Base-by-base conservation (phyloP, 257 asterid genomes). In the Solanum pimpinellifolium region DNA sequence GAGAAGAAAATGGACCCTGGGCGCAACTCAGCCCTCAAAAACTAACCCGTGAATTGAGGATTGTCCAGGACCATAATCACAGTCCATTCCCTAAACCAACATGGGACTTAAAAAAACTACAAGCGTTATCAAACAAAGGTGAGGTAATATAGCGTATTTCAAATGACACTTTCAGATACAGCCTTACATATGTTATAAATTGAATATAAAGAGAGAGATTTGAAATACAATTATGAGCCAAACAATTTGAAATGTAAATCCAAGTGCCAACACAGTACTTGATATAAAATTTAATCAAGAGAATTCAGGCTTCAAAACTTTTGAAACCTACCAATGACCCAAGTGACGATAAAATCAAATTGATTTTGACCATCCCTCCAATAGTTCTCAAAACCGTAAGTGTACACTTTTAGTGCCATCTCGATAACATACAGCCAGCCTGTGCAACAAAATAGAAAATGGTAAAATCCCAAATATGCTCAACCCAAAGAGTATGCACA, bases 281-380 rank as follows among this genome's bases (percentile, higher is more conserved):
- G 12, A 80, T 35, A 41, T 75, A 83, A 37, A 85, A 31, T 6
- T 25, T 18, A 35, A 39, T 25, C 18, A 73, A 83, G 47, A 44
- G 60, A 88, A 60, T 47, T 31, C 65, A 31, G 44, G n/a, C 23
- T 46, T 69, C 78, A 23, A 16, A 84, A 21, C 75, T n/a, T 46
- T 44, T 47, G 42, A 52, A 86, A 90, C 95, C 88, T 88, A 95
- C 99, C 99, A 88, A 97, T 97, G 80, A 97, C 99, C 98, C 94
- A 96, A 72, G 99, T 97, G 94, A 97, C 60, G 87, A 97, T 56
- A 87, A 96, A 97, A 93, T 97, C 99, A 56, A 97, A 96, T 83
- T 95, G 98, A 92, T 97, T 97, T 90, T 94, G 98, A n/a, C 98
- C 97, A 88, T 96, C 99, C 90, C 98, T 94, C 99, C 99, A 97